A percentile compares a stretch with the other conserved stretches of the same genome.
Conservation (phyloP, 345 rosid genomes). For the Eucalyptus erythrocorys region DNA sequence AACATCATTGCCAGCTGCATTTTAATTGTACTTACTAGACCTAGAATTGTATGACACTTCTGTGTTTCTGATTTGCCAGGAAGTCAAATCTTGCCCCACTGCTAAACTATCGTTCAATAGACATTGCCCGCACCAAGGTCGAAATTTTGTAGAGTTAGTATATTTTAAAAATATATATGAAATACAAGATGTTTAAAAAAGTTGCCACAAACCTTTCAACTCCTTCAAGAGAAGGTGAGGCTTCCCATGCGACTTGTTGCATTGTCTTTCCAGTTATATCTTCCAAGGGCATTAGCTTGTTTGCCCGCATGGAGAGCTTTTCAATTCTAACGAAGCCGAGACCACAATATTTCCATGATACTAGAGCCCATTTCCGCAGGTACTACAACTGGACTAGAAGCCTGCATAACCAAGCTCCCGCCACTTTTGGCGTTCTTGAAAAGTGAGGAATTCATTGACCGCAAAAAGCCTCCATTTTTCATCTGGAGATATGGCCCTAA, state of each 20-base stretch:
- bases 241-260: conserved; percentile 79
- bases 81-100: conserved; percentile 15
- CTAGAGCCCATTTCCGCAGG: conserved; percentile 96
- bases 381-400: conserved; percentile 86
- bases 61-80: conserved; percentile 15
- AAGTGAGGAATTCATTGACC: conserved; percentile 70
- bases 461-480: conserved; percentile 67
- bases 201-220: conserved; percentile 33
- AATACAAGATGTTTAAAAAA: neutral
- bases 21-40: conserved; percentile 20
- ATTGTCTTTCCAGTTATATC: conserved; percentile 88
- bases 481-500: conserved; percentile 81
- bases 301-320: conserved; percentile 91
- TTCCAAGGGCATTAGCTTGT: conserved; percentile 84
- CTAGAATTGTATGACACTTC: conserved; percentile 22
- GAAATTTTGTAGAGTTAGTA: neutral
- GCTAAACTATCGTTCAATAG: conserved; percentile 20
- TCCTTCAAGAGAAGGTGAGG: conserved; percentile 34
- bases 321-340: conserved; percentile 91
- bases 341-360: conserved; percentile 51
- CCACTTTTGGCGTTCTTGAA: conserved; percentile 52
- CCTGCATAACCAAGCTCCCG: conserved; percentile 90
- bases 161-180: neutral
- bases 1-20: conserved; percentile 16
- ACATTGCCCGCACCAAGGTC: conserved; percentile 34